Evolutionary conservation across 495 filamentous ascomycete genomes (phyloP), one percentile per base, ranked within the genome.

Genomic region (Massariosphaeria phaeospora): DNA sequence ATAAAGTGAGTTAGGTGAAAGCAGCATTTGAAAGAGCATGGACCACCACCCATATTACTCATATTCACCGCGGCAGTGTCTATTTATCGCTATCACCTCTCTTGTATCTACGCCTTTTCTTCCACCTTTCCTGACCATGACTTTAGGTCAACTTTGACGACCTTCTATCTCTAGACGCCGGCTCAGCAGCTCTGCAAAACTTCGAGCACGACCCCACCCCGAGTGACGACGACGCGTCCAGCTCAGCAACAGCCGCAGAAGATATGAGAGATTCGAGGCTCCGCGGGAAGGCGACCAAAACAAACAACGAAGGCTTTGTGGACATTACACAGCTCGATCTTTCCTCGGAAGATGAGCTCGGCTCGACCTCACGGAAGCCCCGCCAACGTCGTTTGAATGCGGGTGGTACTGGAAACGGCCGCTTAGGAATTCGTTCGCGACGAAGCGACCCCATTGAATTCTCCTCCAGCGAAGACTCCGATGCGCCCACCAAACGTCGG

Each of bases 81-180:
- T 44, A 44, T 27, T 10, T 39, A 39, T 39, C 6, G 9, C 35
- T 39, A 33, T 40, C 38, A 9, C 20, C 38, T 18, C 18, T 12
- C 18, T 2, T 3, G 2, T 21, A 21, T 40, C n/a, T 29, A 11
- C 41, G 8, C 29, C 10, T 8, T 44, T 25, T 30, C 41, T 8
- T 23, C 20, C 29, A 2, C 24, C 41, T 26, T 12, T 23, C 18
- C 20, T 42, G 25, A 21, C 13, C 4, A 4, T 21, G 10, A 7
- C 2, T 25, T 26, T 25, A 69, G 67, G 33, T 70, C n/a, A 27
- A 56, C 10, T 67, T 70, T 47, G 64, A 67, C 26, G 35, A 64
- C 17, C 61, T 72, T 2, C 40, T 69, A 11, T n/a, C 42, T 2
- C 42, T 63, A 10, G 53, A 69, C 10, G 61, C 66, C 61, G 68